A percentile compares a stretch with the other conserved stretches of the same genome.
phyloP scores from a whole-genome alignment of 345 rosid species.

The Brassica incana region DNA sequence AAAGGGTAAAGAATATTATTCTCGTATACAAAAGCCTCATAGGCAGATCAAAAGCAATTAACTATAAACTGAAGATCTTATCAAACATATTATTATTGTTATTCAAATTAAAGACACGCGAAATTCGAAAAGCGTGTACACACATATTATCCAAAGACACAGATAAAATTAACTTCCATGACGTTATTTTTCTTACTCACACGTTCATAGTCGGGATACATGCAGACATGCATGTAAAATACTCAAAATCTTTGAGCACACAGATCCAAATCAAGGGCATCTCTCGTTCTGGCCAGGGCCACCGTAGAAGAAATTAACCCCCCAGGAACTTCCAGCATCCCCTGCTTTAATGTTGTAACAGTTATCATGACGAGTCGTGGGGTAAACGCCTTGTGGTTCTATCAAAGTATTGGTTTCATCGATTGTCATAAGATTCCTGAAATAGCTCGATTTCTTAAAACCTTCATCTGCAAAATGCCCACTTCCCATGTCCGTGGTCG shows the following conservation, averaged over 20 bases:
- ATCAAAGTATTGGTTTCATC: slow-evolving; percentile 55
- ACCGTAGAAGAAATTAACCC: neutral
- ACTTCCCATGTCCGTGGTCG: slow-evolving; percentile 65
- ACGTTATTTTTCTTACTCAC: neutral
- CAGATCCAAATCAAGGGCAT: neutral
- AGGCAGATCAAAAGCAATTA: neutral
- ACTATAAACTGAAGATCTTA: too few species aligned
- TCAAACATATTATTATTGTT: too few species aligned
- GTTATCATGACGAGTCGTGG: neutral
- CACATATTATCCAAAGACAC: neutral
- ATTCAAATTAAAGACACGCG: neutral
- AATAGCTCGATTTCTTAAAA: slow-evolving; percentile 52
- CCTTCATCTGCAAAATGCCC: slow-evolving; percentile 59
- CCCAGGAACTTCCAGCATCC: neutral
- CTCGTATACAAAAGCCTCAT: neutral
- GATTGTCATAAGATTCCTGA: slow-evolving; percentile 53
- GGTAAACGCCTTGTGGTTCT: slow-evolving; percentile 41
- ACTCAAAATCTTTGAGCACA: neutral
- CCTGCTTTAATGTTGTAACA: neutral
- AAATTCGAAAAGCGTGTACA: neutral
- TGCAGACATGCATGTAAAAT: neutral
- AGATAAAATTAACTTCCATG: neutral
- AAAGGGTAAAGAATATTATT: too few species aligned
- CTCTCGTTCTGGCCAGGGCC: neutral
- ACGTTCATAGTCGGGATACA: neutral